phyloP scores from a whole-genome alignment of 345 rosid genomes.

The Nasturtium officinale region DNA sequence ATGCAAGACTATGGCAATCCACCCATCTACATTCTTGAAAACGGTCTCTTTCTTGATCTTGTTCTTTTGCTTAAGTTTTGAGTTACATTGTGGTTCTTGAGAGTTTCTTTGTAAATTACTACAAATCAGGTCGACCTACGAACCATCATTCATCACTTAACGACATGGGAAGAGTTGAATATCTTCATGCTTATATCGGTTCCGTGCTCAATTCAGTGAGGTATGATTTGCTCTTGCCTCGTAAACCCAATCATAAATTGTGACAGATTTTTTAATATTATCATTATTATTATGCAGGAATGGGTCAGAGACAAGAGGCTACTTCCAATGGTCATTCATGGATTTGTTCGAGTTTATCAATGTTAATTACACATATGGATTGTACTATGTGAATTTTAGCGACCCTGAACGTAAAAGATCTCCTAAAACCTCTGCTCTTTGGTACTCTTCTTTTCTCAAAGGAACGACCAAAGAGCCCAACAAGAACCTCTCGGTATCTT shows the following conservation, averaged over 20 bases:
- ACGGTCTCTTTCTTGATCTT: background rate
- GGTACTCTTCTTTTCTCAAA: conserved; percentile 53
- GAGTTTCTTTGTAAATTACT: background rate
- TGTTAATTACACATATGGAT: background rate
- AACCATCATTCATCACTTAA: background rate
- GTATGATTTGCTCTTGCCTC: background rate
- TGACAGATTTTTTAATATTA: too few species aligned
- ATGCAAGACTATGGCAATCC: background rate
- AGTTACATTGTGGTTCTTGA: background rate
- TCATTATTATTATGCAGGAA: background rate
- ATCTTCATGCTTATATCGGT: background rate
- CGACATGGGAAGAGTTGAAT: background rate
- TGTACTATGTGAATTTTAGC: background rate
- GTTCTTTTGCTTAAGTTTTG: too few species aligned
- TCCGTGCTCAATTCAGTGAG: background rate
- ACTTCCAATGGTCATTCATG: background rate
- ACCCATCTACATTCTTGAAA: background rate
- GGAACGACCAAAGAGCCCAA: conserved; percentile 26
- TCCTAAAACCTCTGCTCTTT: conserved; percentile 37
- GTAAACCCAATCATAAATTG: too few species aligned
- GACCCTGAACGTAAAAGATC: background rate
- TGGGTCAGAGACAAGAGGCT: background rate
- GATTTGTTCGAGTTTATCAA: background rate
- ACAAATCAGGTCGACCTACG: background rate
- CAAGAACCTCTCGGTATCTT: background rate